A percentile compares a stretch with the other conserved stretches of the same genome.
phyloP scores from a whole-genome alignment of 176 grass and related monocot genomes.

The Hordeum vulgare region DNA sequence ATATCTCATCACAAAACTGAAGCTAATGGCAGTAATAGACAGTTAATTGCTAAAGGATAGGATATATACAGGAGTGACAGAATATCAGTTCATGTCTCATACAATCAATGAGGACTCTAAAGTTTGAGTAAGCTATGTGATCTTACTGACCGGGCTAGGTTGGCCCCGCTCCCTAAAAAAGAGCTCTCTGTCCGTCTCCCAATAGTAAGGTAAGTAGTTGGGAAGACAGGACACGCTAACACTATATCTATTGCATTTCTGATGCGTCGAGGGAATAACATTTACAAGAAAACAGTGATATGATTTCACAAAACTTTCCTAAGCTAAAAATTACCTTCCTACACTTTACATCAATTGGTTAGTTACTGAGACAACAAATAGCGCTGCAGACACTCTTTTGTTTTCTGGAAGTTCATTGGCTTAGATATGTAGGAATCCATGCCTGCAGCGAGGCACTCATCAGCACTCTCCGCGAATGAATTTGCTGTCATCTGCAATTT shows the following conservation, averaged over 20 bases:
- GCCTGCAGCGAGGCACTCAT: slow-evolving; percentile 73
- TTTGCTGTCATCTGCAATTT: slow-evolving; percentile 94
- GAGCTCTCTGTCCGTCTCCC: slow-evolving; percentile 23
- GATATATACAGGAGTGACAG: slow-evolving; percentile 31
- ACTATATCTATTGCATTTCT: slow-evolving; percentile 39
- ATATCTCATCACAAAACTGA: slow-evolving; percentile 37
- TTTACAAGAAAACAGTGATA: slow-evolving; percentile 42
- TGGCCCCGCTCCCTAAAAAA: slow-evolving; percentile 27
- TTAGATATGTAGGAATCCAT: slow-evolving; percentile 98
- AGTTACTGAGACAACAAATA: slow-evolving; percentile 54
- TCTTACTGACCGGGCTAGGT: slow-evolving; percentile 22
- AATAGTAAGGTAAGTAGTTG: slow-evolving; percentile 21
- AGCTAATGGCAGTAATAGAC: slow-evolving; percentile 20
- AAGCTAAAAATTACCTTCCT: slow-evolving; percentile 44
- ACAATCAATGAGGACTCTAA: slow-evolving; percentile 23
- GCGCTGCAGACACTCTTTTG: slow-evolving; percentile 65
- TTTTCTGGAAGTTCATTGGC: slow-evolving; percentile 74
- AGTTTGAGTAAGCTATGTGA: slow-evolving; percentile 22
- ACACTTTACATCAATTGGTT: slow-evolving; percentile 56
- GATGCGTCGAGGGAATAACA: slow-evolving; percentile 8
- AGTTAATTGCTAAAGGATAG: slow-evolving; percentile 21
- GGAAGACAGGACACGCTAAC: slow-evolving; percentile 15
- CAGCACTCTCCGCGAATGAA: slow-evolving; percentile 66
- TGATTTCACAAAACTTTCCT: slow-evolving; percentile 60
- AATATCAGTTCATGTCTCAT: slow-evolving; percentile 13